phyloP scores from a whole-genome alignment of 2,329 filamentous ascomycete species.

The Hypoxylon sp. region DNA sequence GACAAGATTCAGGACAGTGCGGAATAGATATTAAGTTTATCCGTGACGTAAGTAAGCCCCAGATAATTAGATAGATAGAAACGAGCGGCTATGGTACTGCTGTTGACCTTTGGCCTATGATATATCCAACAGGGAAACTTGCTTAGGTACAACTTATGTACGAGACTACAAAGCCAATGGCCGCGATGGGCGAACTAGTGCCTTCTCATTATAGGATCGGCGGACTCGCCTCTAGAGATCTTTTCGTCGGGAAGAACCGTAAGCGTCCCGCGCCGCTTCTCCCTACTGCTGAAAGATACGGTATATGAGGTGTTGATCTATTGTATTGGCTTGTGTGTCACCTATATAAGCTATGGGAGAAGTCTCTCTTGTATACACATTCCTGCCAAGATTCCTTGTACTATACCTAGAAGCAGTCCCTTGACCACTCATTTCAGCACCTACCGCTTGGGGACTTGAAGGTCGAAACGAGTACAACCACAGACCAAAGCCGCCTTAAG shows the following conservation, averaged over 20 bases:
- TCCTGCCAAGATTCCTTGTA: no score
- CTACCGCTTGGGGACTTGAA: not conserved
- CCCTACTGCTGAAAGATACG: not conserved
- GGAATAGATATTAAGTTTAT: not conserved
- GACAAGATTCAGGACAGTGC: not conserved
- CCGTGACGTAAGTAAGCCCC: not conserved
- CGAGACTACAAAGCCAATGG: not conserved
- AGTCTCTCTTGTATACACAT: no score
- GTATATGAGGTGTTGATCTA: no score
- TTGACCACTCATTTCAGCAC: no score
- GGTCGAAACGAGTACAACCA: not conserved
- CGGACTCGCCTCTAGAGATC: not conserved
- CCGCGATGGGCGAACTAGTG: no score
- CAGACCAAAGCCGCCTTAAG: not conserved
- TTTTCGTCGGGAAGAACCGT: not conserved
- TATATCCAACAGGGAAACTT: not conserved
- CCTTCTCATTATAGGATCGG: not conserved
- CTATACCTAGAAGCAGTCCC: no score
- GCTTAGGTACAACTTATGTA: not conserved
- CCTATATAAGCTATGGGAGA: no score
- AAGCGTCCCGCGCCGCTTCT: not conserved
- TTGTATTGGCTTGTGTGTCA: no score
- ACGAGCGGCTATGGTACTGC: not conserved
- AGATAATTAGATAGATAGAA: not conserved
- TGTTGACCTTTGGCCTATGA: not conserved